A percentile compares a stretch with the other conserved stretches of the same genome.
These are phyloP conservation scores for Phaffia australis DNA, from an alignment of 768 basidiomycete genomes.

Conservation along the genomic window DNA sequence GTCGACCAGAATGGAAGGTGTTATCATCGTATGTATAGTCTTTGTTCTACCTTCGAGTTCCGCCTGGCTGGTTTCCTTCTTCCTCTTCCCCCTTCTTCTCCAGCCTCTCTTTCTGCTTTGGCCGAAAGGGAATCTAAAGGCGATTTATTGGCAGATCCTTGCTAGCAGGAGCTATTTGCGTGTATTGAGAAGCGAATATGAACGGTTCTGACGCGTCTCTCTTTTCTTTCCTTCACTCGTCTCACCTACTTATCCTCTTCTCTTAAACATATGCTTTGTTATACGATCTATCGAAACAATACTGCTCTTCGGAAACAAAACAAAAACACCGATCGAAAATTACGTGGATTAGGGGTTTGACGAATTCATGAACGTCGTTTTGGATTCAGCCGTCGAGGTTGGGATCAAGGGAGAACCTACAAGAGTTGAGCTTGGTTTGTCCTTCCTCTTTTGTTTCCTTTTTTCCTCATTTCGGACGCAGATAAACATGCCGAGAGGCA, in stretches of 20 bases:
- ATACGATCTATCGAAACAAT: no score
- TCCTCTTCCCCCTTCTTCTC: constrained; percentile 28
- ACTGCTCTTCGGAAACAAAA: neutral
- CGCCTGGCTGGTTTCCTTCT: constrained; percentile 9
- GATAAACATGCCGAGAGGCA: no score
- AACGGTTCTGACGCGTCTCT: constrained; percentile 42
- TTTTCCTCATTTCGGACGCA: constrained; percentile 5
- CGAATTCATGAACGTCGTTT: constrained; percentile 97
- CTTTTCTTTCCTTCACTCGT: constrained; percentile 31
- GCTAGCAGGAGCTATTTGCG: no score
- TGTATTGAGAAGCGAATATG: no score
- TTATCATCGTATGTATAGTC: constrained; percentile 68
- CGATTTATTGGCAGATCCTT: no score
- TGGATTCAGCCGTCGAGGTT: constrained; percentile 88
- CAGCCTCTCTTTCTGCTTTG: neutral
- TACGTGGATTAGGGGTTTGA: constrained; percentile 99
- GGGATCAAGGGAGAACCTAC: constrained; percentile 41
- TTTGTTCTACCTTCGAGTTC: no score
- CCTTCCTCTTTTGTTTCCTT: constrained; percentile 3
- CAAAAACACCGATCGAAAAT: neutral
- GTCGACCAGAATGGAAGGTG: constrained; percentile 91
- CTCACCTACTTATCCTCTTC: no score
- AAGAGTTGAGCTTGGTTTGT: constrained; percentile 68
- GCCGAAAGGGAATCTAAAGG: no score
- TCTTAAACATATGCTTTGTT: no score